phyloP scores from a whole-genome alignment of 331 rosid species.

The Saraca asoca region DNA sequence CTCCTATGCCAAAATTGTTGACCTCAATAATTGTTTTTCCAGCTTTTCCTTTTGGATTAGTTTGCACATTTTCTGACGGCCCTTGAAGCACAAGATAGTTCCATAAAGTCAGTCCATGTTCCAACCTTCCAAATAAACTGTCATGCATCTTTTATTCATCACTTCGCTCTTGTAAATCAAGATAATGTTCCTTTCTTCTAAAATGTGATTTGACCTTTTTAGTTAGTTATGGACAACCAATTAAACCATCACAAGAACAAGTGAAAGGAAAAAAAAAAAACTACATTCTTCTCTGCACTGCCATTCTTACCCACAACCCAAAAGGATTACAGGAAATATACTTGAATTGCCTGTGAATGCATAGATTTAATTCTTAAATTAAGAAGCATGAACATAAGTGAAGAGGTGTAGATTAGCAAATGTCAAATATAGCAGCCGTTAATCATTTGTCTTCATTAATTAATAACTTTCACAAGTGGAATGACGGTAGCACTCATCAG shows the following conservation, averaged over 20 bases:
- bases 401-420: background rate
- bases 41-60: background rate
- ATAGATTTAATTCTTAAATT: background rate
- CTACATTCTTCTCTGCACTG: background rate
- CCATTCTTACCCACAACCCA: background rate
- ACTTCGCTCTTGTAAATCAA: background rate
- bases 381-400: constrained; percentile 12
- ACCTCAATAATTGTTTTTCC: too few species aligned
- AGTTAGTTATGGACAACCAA: background rate
- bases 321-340: background rate
- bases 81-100: background rate
- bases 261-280: background rate
- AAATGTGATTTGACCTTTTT: background rate
- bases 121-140: background rate
- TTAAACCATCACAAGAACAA: constrained; percentile 1
- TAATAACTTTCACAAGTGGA: background rate
- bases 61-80: background rate
- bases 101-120: background rate
- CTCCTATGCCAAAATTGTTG: background rate
- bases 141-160: constrained; percentile 5
- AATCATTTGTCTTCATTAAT: constrained; percentile 17
- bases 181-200: constrained; percentile 1
- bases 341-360: constrained; percentile 9
- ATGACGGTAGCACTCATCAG: background rate
- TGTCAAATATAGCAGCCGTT: background rate